Evolutionary conservation across 2,329 filamentous ascomycete species (phyloP), one percentile per base, ranked within the genome.

Genomic region (Nothomitra cinnamomea): DNA sequence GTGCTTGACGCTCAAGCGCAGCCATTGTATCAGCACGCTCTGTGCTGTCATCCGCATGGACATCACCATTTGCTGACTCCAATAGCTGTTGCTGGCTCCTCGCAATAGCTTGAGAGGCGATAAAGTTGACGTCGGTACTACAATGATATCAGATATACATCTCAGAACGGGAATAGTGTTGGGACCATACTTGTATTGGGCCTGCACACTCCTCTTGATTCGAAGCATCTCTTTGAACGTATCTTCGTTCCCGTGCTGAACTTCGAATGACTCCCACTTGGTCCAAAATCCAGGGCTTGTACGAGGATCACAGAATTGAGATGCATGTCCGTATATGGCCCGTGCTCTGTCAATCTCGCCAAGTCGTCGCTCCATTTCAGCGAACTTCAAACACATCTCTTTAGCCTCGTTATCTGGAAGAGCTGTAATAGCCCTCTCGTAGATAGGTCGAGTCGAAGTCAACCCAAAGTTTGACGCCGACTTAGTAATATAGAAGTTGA

Each of bases 141-240:
- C 7, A 17, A 40, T 40, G n/a, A 17, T 24, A 17, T 19, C 19
- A 53, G 25, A 17, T 43, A 5, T 41, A 15, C 19, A 21, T 17
- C 10, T 17, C 2, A 3, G n/a, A 40, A 49, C 47, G 45, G 12
- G n/a, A 19, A n/a, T 52, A 52, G 12, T 21, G 19, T 45, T 38
- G 12, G 41, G 40, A 47, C 69, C 73, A 63, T 75, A 79, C 76
- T 96, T 96, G 75, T 94, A 98, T 70, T 95, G 87, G 53, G 92
- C 90, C 68, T 95, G 88, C 12, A 98, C 92, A 67, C 87, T 95
- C 65, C 92, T 77, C 75, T 96, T 98, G 73, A 98, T 88, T 28
- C 92, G 83, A 57, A 96, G 75, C 92, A 98, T 98, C 66, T 98
- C 92, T 72, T 95, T 95, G 76, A 94, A 98, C 0, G 94, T 98